Conservation (phyloP, 2,329 filamentous ascomycete species). For the Claviceps humidiphila region DNA sequence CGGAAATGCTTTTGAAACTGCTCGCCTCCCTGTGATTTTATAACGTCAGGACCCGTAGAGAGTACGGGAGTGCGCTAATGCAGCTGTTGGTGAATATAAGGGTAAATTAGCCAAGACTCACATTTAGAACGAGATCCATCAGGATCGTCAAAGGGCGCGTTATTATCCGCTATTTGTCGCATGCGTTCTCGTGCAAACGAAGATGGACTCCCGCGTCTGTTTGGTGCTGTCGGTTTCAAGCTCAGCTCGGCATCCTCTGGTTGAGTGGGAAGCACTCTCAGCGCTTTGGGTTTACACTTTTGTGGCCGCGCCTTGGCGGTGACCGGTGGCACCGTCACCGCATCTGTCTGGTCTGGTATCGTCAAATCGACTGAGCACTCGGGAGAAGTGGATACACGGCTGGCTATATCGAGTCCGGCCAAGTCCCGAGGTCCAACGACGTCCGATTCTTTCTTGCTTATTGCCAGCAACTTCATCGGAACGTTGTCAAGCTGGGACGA, state of each 20-base stretch:
- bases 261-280: constrained; percentile 24
- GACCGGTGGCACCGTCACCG: constrained; percentile 8
- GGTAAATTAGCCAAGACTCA: constrained; percentile 13
- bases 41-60: background rate
- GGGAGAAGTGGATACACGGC: background rate
- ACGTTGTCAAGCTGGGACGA: constrained; percentile 10
- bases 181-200: constrained; percentile 31
- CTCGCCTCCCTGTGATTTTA: constrained; percentile 3
- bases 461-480: constrained; percentile 14
- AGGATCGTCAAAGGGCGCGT: constrained; percentile 30
- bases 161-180: constrained; percentile 28
- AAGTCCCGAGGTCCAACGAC: constrained; percentile 1
- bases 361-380: constrained; percentile 4
- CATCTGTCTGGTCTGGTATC: constrained; percentile 7
- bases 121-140: constrained; percentile 26
- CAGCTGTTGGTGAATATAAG: background rate
- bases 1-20: constrained; percentile 7
- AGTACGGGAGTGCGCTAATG: background rate
- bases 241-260: constrained; percentile 21
- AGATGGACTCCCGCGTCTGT: constrained; percentile 27
- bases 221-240: constrained; percentile 13
- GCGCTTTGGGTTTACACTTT: constrained; percentile 15
- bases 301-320: constrained; percentile 13
- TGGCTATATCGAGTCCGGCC: background rate
- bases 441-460: constrained; percentile 1